Percentiles rank a stretch among this genome's conserved stretches.
phyloP scores from a whole-genome alignment of 2,329 filamentous ascomycete species.

The Allantophomopsis cytisporea region DNA sequence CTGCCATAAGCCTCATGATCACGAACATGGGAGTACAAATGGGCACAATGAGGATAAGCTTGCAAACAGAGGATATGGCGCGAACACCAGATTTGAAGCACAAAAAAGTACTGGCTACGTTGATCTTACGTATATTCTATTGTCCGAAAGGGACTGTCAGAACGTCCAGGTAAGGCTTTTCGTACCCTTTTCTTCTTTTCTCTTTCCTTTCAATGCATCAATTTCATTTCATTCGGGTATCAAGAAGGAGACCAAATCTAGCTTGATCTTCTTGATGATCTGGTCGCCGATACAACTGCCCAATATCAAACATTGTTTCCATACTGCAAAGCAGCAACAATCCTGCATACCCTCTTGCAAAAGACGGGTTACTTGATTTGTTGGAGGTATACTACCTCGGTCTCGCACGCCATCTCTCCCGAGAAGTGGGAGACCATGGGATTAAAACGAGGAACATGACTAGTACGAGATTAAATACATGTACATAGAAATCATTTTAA shows the following conservation, averaged over 20 bases:
- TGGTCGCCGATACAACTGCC: conserved; percentile 59
- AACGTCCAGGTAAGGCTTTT: conserved; percentile 23
- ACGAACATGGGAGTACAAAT: conserved; percentile 20
- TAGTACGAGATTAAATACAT: conserved; percentile 4
- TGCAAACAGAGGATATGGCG: conserved; percentile 63
- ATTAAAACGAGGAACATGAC: conserved; percentile 37
- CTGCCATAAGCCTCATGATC: conserved; percentile 72
- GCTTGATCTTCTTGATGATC: conserved; percentile 27
- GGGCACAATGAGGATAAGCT: conserved; percentile 10
- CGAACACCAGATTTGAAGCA: conserved; percentile 59
- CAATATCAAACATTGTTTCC: conserved; percentile 31
- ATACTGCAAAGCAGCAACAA: conserved; percentile 14
- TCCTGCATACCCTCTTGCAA: conserved; percentile 21
- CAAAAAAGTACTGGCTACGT: conserved; percentile 59
- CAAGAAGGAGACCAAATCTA: conserved; percentile 51
- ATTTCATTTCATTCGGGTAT: conserved; percentile 23
- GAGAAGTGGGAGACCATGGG: conserved; percentile 31
- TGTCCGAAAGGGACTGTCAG: conserved; percentile 53
- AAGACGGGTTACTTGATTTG: conserved; percentile 25
- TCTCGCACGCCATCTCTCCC: conserved; percentile 30
- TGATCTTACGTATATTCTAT: conserved; percentile 64
- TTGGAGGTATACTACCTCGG: conserved; percentile 22
- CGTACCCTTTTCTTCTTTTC: conserved; percentile 2
- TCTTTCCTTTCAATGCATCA: conserved; percentile 4
- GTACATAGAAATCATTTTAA: conserved; percentile 6